Percentiles rank a stretch among this genome's conserved stretches.
Conservation (phyloP, 1,284 basidiomycete genomes). For the Heterobasidion annosum region DNA sequence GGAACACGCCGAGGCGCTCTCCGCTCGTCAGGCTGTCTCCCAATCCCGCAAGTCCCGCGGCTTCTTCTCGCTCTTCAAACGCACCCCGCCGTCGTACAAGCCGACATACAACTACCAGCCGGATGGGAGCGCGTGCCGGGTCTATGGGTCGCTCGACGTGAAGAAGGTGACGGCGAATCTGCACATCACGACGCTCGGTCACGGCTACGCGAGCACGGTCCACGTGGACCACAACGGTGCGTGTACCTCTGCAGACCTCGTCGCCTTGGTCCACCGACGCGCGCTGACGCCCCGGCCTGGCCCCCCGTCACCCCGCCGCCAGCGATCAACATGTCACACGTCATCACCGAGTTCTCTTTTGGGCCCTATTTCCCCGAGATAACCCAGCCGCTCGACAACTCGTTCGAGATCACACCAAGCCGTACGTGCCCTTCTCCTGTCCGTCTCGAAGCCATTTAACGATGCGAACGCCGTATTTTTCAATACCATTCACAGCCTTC, state of each 20-base stretch:
- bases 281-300: background rate
- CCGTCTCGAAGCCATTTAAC: background rate
- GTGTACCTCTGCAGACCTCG: conserved; percentile 16
- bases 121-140: conserved; percentile 69
- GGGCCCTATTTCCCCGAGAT: conserved; percentile 96
- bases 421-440: conserved; percentile 36
- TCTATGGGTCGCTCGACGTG: conserved; percentile 79
- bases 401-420: conserved; percentile 74
- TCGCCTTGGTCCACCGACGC: background rate
- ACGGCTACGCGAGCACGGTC: conserved; percentile 83
- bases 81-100: conserved; percentile 39
- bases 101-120: conserved; percentile 65
- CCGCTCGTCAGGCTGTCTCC: conserved; percentile 57
- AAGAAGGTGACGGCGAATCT: conserved; percentile 94
- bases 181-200: conserved; percentile 87
- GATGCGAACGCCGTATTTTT: background rate
- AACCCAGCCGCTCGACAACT: conserved; percentile 88
- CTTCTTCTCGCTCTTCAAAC: conserved; percentile 48
- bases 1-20: conserved; percentile 55
- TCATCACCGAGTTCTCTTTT: conserved; percentile 95
- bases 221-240: conserved; percentile 82
- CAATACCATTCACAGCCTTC: conserved; percentile 51
- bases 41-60: conserved; percentile 68
- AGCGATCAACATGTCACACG: conserved; percentile 97
- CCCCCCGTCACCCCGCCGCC: background rate